Evolutionary conservation across 2,329 filamentous ascomycete genomes (phyloP).

Genomic region (Penicillium sp.): DNA sequence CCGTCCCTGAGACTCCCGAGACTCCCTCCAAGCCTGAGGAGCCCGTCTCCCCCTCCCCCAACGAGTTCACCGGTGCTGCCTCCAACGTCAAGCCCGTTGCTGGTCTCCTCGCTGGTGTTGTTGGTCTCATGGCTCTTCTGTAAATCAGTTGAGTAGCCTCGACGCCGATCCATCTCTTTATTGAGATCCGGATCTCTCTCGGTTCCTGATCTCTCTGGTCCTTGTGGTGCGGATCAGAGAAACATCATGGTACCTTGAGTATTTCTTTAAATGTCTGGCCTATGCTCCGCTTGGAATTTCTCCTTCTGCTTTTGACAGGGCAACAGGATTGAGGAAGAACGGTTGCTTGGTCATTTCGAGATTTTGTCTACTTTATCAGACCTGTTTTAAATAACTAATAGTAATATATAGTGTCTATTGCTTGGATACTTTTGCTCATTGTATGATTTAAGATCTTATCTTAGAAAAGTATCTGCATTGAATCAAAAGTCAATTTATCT

Average conservation of each 20-base stretch:
- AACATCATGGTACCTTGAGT: not conserved
- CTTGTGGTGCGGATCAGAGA: slow-evolving; percentile 19
- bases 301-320: slow-evolving; percentile 2
- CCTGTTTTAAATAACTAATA: slow-evolving; percentile 16
- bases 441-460: not conserved
- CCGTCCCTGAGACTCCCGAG: slow-evolving; percentile 3
- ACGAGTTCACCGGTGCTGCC: slow-evolving; percentile 36
- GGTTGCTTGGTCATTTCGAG: slow-evolving; percentile 25
- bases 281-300: slow-evolving; percentile 12
- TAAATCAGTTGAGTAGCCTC: slow-evolving; percentile 25
- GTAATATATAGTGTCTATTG: slow-evolving; percentile 19
- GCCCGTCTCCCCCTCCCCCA: slow-evolving; percentile 9
- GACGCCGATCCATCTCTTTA: not conserved
- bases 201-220: slow-evolving; percentile 7
- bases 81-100: slow-evolving; percentile 34
- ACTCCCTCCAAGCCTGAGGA: slow-evolving; percentile 5
- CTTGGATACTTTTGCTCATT: not conserved
- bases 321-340: not conserved
- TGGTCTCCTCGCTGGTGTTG: slow-evolving; percentile 37
- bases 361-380: slow-evolving; percentile 13
- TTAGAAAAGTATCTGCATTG: not conserved
- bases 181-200: not conserved
- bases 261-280: slow-evolving; percentile 8
- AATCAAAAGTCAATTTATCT: not conserved
- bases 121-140: slow-evolving; percentile 39